Percentiles rank a stretch among this genome's conserved stretches.
Evolutionary conservation across 805 yeast genomes (phyloP).

Genomic region (Saturnispora saitoi): DNA sequence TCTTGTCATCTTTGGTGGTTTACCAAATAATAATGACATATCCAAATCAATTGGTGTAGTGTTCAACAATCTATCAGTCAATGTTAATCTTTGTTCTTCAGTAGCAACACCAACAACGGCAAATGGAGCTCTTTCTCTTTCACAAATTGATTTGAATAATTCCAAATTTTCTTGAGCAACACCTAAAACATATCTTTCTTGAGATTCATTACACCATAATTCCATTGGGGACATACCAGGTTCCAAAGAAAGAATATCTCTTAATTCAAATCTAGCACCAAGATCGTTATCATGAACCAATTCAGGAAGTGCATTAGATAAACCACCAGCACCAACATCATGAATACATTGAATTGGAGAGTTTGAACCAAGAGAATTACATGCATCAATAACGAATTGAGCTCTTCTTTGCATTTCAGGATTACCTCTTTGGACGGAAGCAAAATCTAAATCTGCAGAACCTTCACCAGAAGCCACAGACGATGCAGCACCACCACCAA

Average conservation of each 20-base stretch:
- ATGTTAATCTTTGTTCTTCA: constrained; percentile 68
- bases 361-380: constrained; percentile 68
- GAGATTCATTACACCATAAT: constrained; percentile 99
- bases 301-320: constrained; percentile 95
- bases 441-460: constrained; percentile 92
- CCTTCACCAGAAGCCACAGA: constrained; percentile 95
- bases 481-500: constrained; percentile 99
- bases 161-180: constrained; percentile 73
- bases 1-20: constrained; percentile 93
- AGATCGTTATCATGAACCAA: constrained; percentile 93
- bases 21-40: constrained; percentile 91
- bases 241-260: constrained; percentile 84
- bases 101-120: constrained; percentile 96
- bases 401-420: constrained; percentile 99
- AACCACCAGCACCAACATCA: constrained; percentile 99
- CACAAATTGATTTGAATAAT: constrained; percentile 69
- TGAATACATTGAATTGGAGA: constrained; percentile 90
- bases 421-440: constrained; percentile 98
- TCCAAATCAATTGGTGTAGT: constrained; percentile 90
- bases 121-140: constrained; percentile 91
- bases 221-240: constrained; percentile 99
- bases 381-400: constrained; percentile 93
- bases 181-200: constrained; percentile 94
- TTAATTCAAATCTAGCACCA: constrained; percentile 87
- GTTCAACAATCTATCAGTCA: constrained; percentile 70